phyloP scores from a whole-genome alignment of 352 stramenopile genomes.

The Pythium folliculosum region DNA sequence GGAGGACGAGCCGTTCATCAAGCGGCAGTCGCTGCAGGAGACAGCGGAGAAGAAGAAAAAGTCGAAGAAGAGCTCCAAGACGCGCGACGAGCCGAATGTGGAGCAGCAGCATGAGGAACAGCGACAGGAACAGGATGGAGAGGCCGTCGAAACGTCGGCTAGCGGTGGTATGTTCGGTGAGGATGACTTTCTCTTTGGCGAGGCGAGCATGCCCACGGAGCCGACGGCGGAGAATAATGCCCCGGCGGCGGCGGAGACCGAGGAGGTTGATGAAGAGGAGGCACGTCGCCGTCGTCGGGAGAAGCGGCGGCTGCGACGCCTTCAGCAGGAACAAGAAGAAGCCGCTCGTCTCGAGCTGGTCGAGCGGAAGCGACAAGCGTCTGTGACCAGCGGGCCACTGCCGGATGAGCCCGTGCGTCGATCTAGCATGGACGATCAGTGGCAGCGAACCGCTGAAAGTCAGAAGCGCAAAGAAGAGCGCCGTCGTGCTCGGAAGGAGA shows the following conservation, averaged over 20 bases:
- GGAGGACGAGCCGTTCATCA: constrained; percentile 20
- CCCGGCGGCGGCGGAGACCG: constrained; percentile 38
- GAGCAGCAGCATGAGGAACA: constrained; percentile 26
- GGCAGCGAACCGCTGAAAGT: constrained; percentile 15
- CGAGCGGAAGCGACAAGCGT: constrained; percentile 1
- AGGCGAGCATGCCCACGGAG: constrained; percentile 21
- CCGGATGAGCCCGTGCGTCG: constrained; percentile 6
- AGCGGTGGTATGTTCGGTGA: constrained; percentile 7
- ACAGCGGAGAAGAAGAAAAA: constrained; percentile 15
- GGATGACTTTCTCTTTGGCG: constrained; percentile 23
- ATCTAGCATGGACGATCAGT: constrained; percentile 19
- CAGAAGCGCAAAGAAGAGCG: constrained; percentile 24
- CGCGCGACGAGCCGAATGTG: constrained; percentile 28
- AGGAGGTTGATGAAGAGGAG: constrained; percentile 26
- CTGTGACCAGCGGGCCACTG: neutral
- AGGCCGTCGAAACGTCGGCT: constrained; percentile 22
- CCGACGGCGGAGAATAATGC: constrained; percentile 32
- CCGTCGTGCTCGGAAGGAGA: constrained; percentile 17
- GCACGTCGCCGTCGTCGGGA: constrained; percentile 34
- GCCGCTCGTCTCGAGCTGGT: constrained; percentile 12
- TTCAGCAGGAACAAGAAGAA: constrained; percentile 17
- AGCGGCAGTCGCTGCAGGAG: neutral
- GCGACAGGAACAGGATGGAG: constrained; percentile 27
- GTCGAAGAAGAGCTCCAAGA: constrained; percentile 12
- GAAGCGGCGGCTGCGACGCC: constrained; percentile 39